These are phyloP conservation scores for Suillus decipiens DNA, from an alignment of 768 basidiomycete genomes.

Conservation along the genomic window DNA sequence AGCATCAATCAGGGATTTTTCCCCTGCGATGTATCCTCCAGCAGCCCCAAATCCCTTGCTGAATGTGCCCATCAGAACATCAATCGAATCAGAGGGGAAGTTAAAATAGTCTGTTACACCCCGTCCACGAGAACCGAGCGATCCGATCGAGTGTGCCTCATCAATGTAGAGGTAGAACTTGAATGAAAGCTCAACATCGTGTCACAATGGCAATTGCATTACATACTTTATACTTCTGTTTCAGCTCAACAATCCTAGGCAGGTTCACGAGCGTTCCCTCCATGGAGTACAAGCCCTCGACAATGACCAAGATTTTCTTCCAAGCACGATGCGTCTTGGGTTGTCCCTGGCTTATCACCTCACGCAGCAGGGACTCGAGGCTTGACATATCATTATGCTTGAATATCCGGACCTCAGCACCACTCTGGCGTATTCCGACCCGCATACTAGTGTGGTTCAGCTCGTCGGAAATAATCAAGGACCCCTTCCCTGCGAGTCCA, in stretches of 20 bases:
- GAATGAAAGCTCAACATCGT: background rate
- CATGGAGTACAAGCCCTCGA: constrained; percentile 1
- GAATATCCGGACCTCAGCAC: background rate
- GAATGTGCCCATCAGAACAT: background rate
- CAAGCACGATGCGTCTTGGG: background rate
- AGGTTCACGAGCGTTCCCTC: background rate
- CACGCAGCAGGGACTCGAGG: background rate
- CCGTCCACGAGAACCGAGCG: background rate
- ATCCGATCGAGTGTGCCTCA: background rate
- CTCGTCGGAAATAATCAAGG: background rate
- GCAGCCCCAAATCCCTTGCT: background rate
- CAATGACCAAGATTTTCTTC: background rate
- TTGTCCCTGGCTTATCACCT: background rate
- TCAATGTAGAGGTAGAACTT: background rate
- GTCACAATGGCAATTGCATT: background rate
- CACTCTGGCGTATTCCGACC: background rate
- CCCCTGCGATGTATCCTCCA: background rate
- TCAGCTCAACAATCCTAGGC: background rate
- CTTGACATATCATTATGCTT: background rate
- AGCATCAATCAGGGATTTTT: background rate
- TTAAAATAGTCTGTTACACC: background rate
- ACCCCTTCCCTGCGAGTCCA: background rate
- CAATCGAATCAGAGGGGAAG: background rate
- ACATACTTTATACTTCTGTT: background rate
- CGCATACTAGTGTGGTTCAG: background rate